Evolutionary conservation across 768 basidiomycete genomes (phyloP), one percentile per base, ranked within the genome.

Genomic region (Termitomyces sp.): DNA sequence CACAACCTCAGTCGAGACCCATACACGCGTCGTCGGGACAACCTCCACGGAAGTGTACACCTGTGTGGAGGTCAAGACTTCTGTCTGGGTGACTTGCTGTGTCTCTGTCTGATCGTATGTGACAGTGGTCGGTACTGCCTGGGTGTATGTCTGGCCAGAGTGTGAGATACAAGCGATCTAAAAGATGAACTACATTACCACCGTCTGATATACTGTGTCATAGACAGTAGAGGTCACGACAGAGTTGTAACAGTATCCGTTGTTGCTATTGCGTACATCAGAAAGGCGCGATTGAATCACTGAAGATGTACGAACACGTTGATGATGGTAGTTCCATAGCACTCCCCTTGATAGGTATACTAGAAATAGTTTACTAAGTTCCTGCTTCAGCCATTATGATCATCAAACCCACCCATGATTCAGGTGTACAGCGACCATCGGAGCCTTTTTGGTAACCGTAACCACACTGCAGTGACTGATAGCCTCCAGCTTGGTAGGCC

Each of bases 251-350:
- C 71, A 66, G 60, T 64, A 63, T 52, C 64, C 54, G 41, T 64
- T 68, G 58, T 63, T 54, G 31, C 63, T 62, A 33, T 20, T 36
- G 41, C 57, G 47, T 61, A 56, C 57, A 46, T 60, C 37, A 54
- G 46, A 63, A 48, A 63, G 54, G 37, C 8, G 33, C 33, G 20
- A 13, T 3, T 1, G 2, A n/a, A 41, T 31, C 20, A 31, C n/a
- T 57, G 46, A 36, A 7, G 44, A 33, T 16, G 41, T 24, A 55
- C 66, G 44, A 39, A 67, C 65, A 65, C 63, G 54, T 73, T 63
- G 62, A 88, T 86, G 70, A 87, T 84, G 59, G 81, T 83, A 22
- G 81, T 82, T 50, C 80, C 84, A 65, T 88, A 87, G 72, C 88
- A 88, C 51, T 84, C 84, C 27, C 73, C 67, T 52, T 73, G 69